A percentile compares a stretch with the other conserved stretches of the same genome.
These are phyloP conservation scores for Thalassiosira pacifica DNA, from an alignment of 352 stramenopile genomes.

Conservation along the genomic window DNA sequence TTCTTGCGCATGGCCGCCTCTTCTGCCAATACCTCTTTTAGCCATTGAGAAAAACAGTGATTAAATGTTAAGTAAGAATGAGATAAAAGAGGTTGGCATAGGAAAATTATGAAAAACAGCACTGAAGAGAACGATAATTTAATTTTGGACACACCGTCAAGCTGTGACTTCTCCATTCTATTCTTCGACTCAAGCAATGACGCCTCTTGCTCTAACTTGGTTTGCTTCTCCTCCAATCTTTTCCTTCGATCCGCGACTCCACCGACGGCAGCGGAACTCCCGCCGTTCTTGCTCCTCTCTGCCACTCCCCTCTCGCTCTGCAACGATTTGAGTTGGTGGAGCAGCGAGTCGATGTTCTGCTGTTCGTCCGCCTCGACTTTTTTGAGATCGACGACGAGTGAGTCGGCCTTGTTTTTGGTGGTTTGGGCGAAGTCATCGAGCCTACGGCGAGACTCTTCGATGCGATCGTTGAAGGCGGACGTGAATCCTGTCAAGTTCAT, in stretches of 20 bases:
- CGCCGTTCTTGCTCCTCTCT: background rate
- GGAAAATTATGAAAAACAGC: no score
- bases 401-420: conserved; percentile 44
- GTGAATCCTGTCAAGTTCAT: conserved; percentile 50
- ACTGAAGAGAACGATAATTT: no score
- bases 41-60: no score
- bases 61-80: no score
- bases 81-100: no score
- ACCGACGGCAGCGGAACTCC: background rate
- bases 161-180: conserved; percentile 20
- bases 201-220: conserved; percentile 37
- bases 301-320: conserved; percentile 43
- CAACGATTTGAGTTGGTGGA: conserved; percentile 48
- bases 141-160: conserved; percentile 49
- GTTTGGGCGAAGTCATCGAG: conserved; percentile 41
- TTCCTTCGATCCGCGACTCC: conserved; percentile 37
- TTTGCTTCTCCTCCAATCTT: conserved; percentile 53
- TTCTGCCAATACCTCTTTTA: conserved; percentile 45
- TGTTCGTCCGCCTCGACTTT: conserved; percentile 30
- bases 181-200: conserved; percentile 41
- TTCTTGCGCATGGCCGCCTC: conserved; percentile 33
- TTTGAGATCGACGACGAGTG: conserved; percentile 27
- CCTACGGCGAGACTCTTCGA: conserved; percentile 24
- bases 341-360: conserved; percentile 37
- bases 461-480: conserved; percentile 36